Percentiles rank a stretch among this genome's conserved stretches.
These are phyloP conservation scores for Syzygium syzygioides DNA, from an alignment of 441 rosid species.

Conservation along the genomic window DNA sequence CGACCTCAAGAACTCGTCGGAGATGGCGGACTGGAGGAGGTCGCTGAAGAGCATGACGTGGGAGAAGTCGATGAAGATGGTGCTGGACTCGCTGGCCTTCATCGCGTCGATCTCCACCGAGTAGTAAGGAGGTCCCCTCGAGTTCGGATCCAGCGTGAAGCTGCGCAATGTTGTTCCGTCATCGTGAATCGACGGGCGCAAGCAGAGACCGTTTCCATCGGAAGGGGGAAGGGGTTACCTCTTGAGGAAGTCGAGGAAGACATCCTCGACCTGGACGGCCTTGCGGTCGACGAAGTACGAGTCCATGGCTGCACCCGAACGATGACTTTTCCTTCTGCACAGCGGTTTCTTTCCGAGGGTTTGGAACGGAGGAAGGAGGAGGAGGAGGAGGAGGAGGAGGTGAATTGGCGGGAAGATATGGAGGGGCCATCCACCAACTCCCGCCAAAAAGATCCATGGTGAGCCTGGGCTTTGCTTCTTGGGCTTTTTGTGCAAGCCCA, in stretches of 20 bases:
- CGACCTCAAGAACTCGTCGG: conserved; percentile 80
- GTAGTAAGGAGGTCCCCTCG: conserved; percentile 44
- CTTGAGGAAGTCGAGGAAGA: conserved; percentile 82
- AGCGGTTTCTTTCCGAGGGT: neutral
- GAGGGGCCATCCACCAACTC: neutral
- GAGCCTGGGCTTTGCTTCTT: neutral
- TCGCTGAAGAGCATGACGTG: conserved; percentile 83
- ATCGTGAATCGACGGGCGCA: neutral
- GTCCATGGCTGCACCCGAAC: conserved; percentile 34
- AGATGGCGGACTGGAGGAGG: conserved; percentile 73
- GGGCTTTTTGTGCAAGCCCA: neutral
- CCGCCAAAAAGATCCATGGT: neutral
- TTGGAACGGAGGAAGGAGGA: neutral
- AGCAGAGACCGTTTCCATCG: neutral
- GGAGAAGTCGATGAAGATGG: conserved; percentile 85
- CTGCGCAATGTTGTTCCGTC: conserved; percentile 19
- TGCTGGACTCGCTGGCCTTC: conserved; percentile 62
- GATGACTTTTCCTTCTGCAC: neutral
- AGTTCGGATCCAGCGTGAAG: conserved; percentile 42
- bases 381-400: neutral
- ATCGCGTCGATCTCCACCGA: conserved; percentile 75
- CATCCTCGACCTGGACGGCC: conserved; percentile 82
- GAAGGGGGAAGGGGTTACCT: conserved; percentile 26
- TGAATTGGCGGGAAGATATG: neutral
- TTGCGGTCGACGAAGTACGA: conserved; percentile 65